Conservation (phyloP, 768 basidiomycete genomes). For the Suillus paluster region DNA sequence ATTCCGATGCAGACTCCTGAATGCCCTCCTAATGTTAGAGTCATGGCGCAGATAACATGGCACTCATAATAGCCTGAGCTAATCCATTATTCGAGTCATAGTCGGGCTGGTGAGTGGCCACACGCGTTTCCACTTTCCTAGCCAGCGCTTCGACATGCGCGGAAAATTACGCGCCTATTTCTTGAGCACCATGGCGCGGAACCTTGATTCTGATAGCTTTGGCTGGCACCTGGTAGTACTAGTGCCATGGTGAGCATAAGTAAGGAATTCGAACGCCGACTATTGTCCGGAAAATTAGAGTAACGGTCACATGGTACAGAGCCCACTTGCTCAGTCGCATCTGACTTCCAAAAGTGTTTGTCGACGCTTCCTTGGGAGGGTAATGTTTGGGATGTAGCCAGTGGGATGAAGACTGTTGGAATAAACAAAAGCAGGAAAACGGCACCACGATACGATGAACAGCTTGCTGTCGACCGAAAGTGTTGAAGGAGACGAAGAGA, state of each 20-base stretch:
- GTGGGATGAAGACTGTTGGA: no score
- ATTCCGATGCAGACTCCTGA: constrained; percentile 80
- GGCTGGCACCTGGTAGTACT: constrained; percentile 56
- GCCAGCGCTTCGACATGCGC: constrained; percentile 62
- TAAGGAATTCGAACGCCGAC: neutral
- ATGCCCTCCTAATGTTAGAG: neutral
- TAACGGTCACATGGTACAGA: no score
- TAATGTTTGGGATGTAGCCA: no score
- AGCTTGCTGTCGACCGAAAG: no score
- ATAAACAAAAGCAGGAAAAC: no score
- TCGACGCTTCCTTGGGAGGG: no score
- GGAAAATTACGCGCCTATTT: constrained; percentile 65
- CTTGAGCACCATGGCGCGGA: constrained; percentile 76
- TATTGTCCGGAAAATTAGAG: constrained; percentile 3
- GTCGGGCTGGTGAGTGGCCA: constrained; percentile 55
- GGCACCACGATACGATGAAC: no score
- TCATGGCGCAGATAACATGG: neutral
- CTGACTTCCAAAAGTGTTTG: no score
- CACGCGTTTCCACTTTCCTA: constrained; percentile 55
- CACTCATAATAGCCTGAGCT: constrained; percentile 68
- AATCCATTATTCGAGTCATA: constrained; percentile 52
- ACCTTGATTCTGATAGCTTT: constrained; percentile 66
- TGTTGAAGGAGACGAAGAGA: no score
- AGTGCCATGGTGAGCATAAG: constrained; percentile 33
- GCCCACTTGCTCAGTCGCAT: no score